These are phyloP conservation scores for Rhodotorula diobovata DNA, from an alignment of 768 basidiomycete genomes.

Conservation along the genomic window DNA sequence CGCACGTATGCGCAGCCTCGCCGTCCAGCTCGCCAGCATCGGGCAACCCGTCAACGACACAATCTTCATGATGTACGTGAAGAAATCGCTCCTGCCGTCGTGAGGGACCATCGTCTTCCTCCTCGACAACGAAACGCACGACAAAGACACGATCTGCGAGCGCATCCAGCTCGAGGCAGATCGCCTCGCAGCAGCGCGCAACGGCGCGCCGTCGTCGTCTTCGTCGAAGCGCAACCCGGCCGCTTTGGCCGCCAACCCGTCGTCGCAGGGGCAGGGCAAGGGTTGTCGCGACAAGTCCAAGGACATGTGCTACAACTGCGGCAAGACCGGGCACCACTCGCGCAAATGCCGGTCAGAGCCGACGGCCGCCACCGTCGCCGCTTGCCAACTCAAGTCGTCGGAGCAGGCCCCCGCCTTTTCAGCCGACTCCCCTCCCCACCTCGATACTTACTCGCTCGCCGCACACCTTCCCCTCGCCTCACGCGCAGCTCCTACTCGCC, in stretches of 20 bases:
- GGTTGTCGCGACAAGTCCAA: not conserved
- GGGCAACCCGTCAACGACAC: not conserved
- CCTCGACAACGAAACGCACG: not conserved
- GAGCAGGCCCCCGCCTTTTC: too few species aligned
- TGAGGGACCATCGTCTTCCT: slow-evolving; percentile 9
- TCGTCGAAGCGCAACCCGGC: not conserved
- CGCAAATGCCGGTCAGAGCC: not conserved
- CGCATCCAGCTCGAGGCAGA: not conserved
- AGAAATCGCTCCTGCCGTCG: slow-evolving; percentile 2
- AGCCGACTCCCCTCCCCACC: too few species aligned
- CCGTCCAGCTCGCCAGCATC: not conserved
- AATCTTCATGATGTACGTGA: slow-evolving; percentile 1
- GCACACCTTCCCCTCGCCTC: not conserved
- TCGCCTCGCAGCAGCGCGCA: not conserved
- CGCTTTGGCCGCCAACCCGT: not conserved
- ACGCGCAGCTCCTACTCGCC: not conserved
- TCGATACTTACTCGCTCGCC: not conserved
- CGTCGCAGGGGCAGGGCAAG: not conserved
- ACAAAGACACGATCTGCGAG: not conserved
- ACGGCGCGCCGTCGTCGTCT: not conserved
- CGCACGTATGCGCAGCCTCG: not conserved
- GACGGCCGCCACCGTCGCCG: not conserved
- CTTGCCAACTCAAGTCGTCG: not conserved
- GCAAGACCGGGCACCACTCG: not conserved
- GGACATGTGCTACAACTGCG: not conserved